Conservation (phyloP, 306 rosid genomes). For the Macrotyloma uniflorum region DNA sequence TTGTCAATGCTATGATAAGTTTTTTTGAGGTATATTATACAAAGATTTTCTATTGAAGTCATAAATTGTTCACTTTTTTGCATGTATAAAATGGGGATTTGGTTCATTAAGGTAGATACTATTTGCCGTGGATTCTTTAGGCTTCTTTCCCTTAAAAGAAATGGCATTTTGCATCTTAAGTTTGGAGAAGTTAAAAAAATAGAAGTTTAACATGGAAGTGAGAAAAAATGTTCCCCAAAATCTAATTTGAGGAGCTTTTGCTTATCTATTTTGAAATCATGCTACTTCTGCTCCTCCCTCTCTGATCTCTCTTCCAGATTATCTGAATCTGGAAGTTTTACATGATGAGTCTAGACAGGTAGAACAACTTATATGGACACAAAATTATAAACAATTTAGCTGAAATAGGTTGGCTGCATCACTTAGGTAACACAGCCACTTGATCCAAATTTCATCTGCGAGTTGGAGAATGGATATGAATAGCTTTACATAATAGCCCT, state of each 20-base stretch:
- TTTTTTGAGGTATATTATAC: constrained; percentile 79
- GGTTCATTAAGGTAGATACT: not conserved
- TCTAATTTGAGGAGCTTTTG: not conserved
- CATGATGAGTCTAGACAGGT: not conserved
- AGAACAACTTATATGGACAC: not conserved
- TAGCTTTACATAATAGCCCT: no score
- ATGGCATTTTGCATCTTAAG: not conserved
- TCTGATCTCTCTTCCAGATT: not conserved
- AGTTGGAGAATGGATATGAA: not conserved
- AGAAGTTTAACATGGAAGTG: not conserved
- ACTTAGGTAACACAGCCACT: not conserved
- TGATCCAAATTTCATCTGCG: not conserved
- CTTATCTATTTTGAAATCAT: not conserved
- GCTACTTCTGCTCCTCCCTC: not conserved
- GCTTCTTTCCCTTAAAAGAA: not conserved
- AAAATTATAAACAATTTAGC: not conserved
- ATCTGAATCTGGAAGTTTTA: not conserved
- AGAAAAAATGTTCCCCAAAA: not conserved
- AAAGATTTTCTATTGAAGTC: constrained; percentile 2
- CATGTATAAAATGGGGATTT: not conserved
- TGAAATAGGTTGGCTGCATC: not conserved
- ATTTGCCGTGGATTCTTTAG: not conserved
- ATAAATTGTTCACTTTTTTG: not conserved
- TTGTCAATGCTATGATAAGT: constrained; percentile 70
- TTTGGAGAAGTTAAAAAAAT: no score